Evolutionary conservation across 1,139 yeast species (phyloP).

Genomic region (Debaryomyces psychrophilus): DNA sequence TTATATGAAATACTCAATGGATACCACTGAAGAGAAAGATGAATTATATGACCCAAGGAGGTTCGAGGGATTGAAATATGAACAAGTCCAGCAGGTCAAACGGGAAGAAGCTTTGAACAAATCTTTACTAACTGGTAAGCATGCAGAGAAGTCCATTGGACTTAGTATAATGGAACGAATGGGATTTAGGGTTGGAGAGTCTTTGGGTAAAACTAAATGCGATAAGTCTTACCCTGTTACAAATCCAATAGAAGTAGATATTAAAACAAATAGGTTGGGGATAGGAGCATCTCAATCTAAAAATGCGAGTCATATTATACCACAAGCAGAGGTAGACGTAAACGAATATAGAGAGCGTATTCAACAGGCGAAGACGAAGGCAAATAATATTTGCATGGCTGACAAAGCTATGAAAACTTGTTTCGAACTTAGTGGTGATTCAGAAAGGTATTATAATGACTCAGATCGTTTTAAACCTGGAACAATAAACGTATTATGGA

Average conservation of each 20-base stretch:
- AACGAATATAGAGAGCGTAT: slow-evolving; percentile 4
- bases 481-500: slow-evolving; percentile 29
- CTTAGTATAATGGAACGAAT: slow-evolving; percentile 55
- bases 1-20: slow-evolving; percentile 14
- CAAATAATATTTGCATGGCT: slow-evolving; percentile 8
- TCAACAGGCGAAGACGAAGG: slow-evolving; percentile 4
- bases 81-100: slow-evolving; percentile 2
- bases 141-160: slow-evolving; percentile 40
- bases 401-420: slow-evolving; percentile 26
- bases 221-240: slow-evolving; percentile 20
- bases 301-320: neutral
- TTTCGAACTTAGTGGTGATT: slow-evolving; percentile 32
- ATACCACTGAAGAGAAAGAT: neutral
- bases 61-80: slow-evolving; percentile 7
- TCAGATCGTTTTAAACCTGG: slow-evolving; percentile 11
- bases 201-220: slow-evolving; percentile 36
- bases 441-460: slow-evolving; percentile 17
- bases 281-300: slow-evolving; percentile 12
- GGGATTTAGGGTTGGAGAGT: slow-evolving; percentile 54
- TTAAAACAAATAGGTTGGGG: slow-evolving; percentile 15
- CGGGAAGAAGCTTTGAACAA: slow-evolving; percentile 11
- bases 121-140: slow-evolving; percentile 16
- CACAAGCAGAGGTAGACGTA: neutral
- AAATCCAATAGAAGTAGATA: slow-evolving; percentile 22
- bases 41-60: neutral